Conservation (phyloP, 2,329 filamentous ascomycete species). For the Aspergillus sp. region DNA sequence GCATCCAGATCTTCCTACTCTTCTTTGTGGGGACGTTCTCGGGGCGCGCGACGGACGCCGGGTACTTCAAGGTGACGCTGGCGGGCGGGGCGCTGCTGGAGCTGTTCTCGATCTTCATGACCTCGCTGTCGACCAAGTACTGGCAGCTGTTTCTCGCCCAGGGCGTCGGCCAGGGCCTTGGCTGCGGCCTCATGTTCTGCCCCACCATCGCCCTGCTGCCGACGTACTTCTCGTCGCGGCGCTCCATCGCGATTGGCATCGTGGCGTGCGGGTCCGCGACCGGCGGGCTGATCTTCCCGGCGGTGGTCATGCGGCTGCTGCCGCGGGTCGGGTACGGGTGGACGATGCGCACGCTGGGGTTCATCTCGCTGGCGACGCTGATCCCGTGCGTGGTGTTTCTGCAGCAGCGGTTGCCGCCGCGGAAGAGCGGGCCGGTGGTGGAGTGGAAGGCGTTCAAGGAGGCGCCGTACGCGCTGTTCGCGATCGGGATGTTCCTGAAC, state of each 20-base stretch:
- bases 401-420: slow-evolving; percentile 41
- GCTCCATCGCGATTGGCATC: slow-evolving; percentile 51
- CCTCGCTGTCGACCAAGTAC: slow-evolving; percentile 38
- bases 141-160: slow-evolving; percentile 45
- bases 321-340: slow-evolving; percentile 54
- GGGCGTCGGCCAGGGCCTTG: slow-evolving; percentile 49
- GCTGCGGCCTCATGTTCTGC: slow-evolving; percentile 46
- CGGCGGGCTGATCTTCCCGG: slow-evolving; percentile 56
- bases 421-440: slow-evolving; percentile 42
- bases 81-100: slow-evolving; percentile 36
- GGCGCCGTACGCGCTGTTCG: slow-evolving; percentile 36
- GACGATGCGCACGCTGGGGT: slow-evolving; percentile 54
- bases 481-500: slow-evolving; percentile 35
- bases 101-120: slow-evolving; percentile 44
- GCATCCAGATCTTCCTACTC: slow-evolving; percentile 42
- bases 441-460: slow-evolving; percentile 46
- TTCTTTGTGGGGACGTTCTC: slow-evolving; percentile 44
- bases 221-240: slow-evolving; percentile 54
- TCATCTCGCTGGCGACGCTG: slow-evolving; percentile 46
- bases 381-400: slow-evolving; percentile 36
- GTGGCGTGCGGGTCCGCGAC: slow-evolving; percentile 51
- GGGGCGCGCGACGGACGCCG: slow-evolving; percentile 44
- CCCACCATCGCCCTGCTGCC: slow-evolving; percentile 46
- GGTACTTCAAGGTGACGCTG: slow-evolving; percentile 40
- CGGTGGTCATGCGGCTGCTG: slow-evolving; percentile 47